Evolutionary conservation across 2,329 filamentous ascomycete species (phyloP).

Genomic region (Monosporascus ibericus): DNA sequence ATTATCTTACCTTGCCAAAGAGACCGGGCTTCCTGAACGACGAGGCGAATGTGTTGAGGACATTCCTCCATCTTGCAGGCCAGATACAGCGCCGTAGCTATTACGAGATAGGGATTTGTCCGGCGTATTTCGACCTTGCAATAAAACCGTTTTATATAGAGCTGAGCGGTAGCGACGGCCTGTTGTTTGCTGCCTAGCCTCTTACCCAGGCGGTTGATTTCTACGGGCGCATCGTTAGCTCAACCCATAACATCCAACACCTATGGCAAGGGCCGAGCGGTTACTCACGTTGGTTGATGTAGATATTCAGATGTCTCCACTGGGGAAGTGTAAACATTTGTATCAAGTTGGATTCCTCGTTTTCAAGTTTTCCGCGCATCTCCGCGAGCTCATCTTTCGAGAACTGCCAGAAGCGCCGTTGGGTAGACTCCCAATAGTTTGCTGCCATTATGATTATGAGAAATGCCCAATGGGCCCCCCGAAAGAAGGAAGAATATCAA

Average conservation of each 20-base stretch:
- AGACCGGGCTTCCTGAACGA: slow-evolving; percentile 78
- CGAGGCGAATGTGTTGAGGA: slow-evolving; percentile 88
- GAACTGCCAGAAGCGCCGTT: slow-evolving; percentile 86
- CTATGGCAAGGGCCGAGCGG: slow-evolving; percentile 1
- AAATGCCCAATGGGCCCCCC: not conserved
- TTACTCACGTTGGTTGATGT: slow-evolving; percentile 79
- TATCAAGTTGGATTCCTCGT: slow-evolving; percentile 67
- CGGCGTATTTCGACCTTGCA: slow-evolving; percentile 82
- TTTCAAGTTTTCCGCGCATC: slow-evolving; percentile 69
- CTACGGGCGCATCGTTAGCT: slow-evolving; percentile 34
- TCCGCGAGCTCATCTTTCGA: slow-evolving; percentile 72
- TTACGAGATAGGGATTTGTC: slow-evolving; percentile 87
- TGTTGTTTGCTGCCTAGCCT: slow-evolving; percentile 83
- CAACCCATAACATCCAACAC: too few relatives aligned
- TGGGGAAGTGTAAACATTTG: slow-evolving; percentile 80
- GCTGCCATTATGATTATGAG: slow-evolving; percentile 63
- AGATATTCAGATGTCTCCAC: slow-evolving; percentile 77
- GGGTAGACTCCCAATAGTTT: slow-evolving; percentile 95
- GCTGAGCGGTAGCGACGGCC: slow-evolving; percentile 85
- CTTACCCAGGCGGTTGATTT: slow-evolving; percentile 77
- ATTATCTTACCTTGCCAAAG: slow-evolving; percentile 64
- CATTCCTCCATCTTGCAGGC: slow-evolving; percentile 98
- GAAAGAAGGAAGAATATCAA: not conserved
- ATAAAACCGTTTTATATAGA: slow-evolving; percentile 94
- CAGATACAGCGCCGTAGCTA: slow-evolving; percentile 90